Evolutionary conservation across 805 yeast species (phyloP).

Genomic region (Schizosaccharomyces octosporus): DNA sequence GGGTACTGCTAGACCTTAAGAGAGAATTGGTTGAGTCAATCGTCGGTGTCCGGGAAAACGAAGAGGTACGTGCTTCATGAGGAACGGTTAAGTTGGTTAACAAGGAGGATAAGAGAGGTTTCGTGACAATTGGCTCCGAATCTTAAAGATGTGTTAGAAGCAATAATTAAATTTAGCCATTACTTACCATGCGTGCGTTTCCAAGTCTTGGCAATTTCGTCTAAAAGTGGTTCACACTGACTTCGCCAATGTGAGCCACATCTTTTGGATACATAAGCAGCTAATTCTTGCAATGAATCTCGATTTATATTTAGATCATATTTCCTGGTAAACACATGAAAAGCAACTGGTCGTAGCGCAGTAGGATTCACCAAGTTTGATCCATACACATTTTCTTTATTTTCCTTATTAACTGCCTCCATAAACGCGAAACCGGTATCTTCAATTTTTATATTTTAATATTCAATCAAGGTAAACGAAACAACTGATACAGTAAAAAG

Average conservation of each 20-base stretch:
- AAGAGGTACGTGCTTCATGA: conserved; percentile 9
- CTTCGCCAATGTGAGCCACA: conserved; percentile 79
- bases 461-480: too few species aligned
- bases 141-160: not conserved
- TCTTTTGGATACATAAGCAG: conserved; percentile 47
- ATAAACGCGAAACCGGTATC: too few species aligned
- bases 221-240: conserved; percentile 37
- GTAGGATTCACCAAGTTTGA: conserved; percentile 23
- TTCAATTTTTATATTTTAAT: too few species aligned
- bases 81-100: conserved; percentile 29
- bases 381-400: not conserved
- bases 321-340: conserved; percentile 69
- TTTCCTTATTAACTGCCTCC: too few species aligned
- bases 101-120: conserved; percentile 38
- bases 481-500: too few species aligned
- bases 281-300: conserved; percentile 47
- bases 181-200: conserved; percentile 64
- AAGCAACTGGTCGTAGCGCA: conserved; percentile 73
- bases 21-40: not conserved
- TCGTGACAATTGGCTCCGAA: conserved; percentile 41
- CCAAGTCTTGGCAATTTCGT: conserved; percentile 62
- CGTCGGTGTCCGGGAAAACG: not conserved
- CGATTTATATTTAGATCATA: conserved; percentile 79
- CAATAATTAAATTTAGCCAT: not conserved
- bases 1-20: not conserved